These are phyloP conservation scores for Rhodotorula sp. DNA, from an alignment of 1,284 basidiomycete genomes.

Conservation along the genomic window DNA sequence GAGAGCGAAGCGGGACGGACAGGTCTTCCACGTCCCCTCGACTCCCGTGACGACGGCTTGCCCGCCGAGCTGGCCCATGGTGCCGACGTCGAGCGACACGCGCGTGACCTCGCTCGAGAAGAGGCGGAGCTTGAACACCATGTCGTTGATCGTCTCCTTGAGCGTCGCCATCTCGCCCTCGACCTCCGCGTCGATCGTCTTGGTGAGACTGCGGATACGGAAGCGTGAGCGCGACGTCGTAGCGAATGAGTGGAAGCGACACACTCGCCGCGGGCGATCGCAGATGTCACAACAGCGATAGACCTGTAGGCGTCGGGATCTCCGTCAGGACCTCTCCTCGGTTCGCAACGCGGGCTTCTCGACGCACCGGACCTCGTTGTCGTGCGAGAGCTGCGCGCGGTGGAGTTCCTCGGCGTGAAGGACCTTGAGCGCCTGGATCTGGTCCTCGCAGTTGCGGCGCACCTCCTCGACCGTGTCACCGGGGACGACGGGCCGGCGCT, in stretches of 20 bases:
- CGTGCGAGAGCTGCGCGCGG: constrained; percentile 36
- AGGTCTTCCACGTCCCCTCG: constrained; percentile 88
- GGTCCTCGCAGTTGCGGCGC: constrained; percentile 27
- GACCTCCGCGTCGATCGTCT: constrained; percentile 42
- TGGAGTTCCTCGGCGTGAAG: constrained; percentile 40
- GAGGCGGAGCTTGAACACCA: constrained; percentile 60
- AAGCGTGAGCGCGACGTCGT: background rate
- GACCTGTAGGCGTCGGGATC: constrained; percentile 12
- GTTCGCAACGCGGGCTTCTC: background rate
- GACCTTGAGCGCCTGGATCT: constrained; percentile 41
- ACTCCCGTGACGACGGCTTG: constrained; percentile 90
- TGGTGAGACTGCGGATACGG: constrained; percentile 20
- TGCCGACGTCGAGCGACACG: constrained; percentile 77
- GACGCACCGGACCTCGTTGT: constrained; percentile 42
- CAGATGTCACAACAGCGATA: constrained; percentile 41
- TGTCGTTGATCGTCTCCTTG: constrained; percentile 85
- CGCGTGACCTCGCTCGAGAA: constrained; percentile 51
- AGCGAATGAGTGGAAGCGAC: background rate
- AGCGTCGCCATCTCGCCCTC: constrained; percentile 42
- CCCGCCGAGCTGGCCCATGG: constrained; percentile 87
- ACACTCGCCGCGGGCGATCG: constrained; percentile 43
- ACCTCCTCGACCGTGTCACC: constrained; percentile 38
- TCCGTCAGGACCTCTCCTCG: background rate
- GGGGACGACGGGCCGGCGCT: constrained; percentile 17
- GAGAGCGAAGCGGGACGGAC: constrained; percentile 59